phyloP scores from a whole-genome alignment of 768 basidiomycete species.

The Lactarius tabidus region DNA sequence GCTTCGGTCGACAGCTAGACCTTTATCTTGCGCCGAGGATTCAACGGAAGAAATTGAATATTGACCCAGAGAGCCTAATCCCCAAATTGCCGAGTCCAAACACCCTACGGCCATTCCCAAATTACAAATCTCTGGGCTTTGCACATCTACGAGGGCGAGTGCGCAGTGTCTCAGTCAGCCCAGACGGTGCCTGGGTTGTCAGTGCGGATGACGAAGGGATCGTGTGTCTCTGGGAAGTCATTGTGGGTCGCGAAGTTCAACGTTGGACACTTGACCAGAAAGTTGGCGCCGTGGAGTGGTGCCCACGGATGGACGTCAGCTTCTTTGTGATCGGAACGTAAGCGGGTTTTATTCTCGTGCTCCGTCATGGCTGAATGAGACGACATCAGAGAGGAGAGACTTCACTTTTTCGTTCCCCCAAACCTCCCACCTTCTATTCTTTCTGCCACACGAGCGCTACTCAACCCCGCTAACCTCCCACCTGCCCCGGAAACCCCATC shows the following conservation, averaged over 20 bases:
- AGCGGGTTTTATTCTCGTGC: constrained; percentile 34
- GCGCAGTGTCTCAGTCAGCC: constrained; percentile 74
- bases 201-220: constrained; percentile 89
- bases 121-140: constrained; percentile 70
- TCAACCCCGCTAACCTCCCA: constrained; percentile 62
- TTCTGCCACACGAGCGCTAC: constrained; percentile 55
- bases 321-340: constrained; percentile 80
- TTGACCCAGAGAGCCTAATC: constrained; percentile 86
- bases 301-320: constrained; percentile 75
- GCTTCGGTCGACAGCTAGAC: constrained; percentile 91
- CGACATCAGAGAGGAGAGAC: constrained; percentile 61
- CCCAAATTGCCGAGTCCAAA: constrained; percentile 92
- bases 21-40: constrained; percentile 94
- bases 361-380: constrained; percentile 6
- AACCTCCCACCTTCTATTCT: constrained; percentile 59
- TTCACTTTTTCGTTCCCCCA: constrained; percentile 80
- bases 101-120: constrained; percentile 92
- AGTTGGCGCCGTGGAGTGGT: constrained; percentile 89
- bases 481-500: constrained; percentile 54
- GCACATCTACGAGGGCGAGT: constrained; percentile 63
- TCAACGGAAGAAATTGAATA: constrained; percentile 80
- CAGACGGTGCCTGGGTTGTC: constrained; percentile 86
- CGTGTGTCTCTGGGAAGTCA: constrained; percentile 88
- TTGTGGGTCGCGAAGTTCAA: constrained; percentile 83
- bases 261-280: constrained; percentile 79